These are phyloP conservation scores for Thozetella sp. DNA, from an alignment of 495 filamentous ascomycete genomes.

Conservation along the genomic window DNA sequence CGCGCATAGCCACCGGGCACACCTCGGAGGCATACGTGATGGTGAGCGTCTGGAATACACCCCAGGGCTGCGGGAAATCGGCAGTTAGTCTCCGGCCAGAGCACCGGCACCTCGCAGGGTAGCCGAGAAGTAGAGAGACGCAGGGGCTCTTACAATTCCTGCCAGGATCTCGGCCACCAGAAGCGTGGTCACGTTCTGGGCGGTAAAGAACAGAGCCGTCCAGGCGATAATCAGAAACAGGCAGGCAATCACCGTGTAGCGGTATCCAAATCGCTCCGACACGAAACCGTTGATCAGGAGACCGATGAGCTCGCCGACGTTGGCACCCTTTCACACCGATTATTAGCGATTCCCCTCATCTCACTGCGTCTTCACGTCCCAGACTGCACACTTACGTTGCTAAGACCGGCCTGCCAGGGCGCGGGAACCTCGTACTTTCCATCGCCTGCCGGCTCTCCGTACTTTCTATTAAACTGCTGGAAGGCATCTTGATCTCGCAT, in stretches of 20 bases:
- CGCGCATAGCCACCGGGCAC: slow-evolving; percentile 70
- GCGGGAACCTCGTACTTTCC: slow-evolving; percentile 71
- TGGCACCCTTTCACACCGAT: slow-evolving; percentile 23
- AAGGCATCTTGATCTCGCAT: slow-evolving; percentile 40
- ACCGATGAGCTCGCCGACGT: slow-evolving; percentile 72
- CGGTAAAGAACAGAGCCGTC: slow-evolving; percentile 78
- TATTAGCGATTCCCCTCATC: slow-evolving; percentile 3
- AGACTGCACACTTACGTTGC: slow-evolving; percentile 53
- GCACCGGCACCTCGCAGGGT: no score
- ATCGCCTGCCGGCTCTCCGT: slow-evolving; percentile 56
- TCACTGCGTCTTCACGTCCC: background rate
- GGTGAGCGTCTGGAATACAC: slow-evolving; percentile 77
- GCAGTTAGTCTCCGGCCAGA: slow-evolving; percentile 5
- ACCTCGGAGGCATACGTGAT: slow-evolving; percentile 84
- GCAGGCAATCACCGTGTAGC: slow-evolving; percentile 70
- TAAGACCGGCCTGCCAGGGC: slow-evolving; percentile 76
- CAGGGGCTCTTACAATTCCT: slow-evolving; percentile 53
- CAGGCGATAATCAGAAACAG: slow-evolving; percentile 67
- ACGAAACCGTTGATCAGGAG: slow-evolving; percentile 76
- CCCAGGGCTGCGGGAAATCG: slow-evolving; percentile 52
- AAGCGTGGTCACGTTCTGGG: slow-evolving; percentile 66
- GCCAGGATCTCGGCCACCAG: slow-evolving; percentile 76
- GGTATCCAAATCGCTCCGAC: slow-evolving; percentile 75
- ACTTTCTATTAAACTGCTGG: slow-evolving; percentile 68
- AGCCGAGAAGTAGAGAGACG: no score